These are phyloP conservation scores for Cyberlindnera galapagoensis DNA, from an alignment of 805 yeast species.

Conservation along the genomic window DNA sequence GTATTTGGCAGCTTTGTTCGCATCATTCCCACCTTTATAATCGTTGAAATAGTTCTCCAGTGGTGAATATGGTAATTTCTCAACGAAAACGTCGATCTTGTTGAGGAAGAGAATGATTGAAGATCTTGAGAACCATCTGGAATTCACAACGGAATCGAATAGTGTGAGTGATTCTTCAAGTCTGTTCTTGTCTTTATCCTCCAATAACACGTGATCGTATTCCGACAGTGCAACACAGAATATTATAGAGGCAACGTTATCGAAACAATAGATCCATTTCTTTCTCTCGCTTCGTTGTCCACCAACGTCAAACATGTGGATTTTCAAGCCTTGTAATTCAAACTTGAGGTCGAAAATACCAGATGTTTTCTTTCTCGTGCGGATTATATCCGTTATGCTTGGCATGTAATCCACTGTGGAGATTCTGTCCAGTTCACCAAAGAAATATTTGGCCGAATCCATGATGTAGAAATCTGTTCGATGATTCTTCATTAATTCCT, in stretches of 20 bases:
- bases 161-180: constrained; percentile 76
- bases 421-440: constrained; percentile 60
- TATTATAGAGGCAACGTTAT: constrained; percentile 81
- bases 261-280: constrained; percentile 97
- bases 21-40: constrained; percentile 84
- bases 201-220: constrained; percentile 81
- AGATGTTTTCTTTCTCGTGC: constrained; percentile 88
- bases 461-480: constrained; percentile 71
- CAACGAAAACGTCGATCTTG: constrained; percentile 86
- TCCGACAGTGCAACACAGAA: constrained; percentile 90
- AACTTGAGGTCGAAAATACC: constrained; percentile 84
- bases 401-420: constrained; percentile 60
- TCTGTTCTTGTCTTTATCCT: constrained; percentile 69
- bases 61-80: constrained; percentile 76
- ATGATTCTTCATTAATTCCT: constrained; percentile 47
- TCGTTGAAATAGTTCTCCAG: constrained; percentile 81
- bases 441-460: constrained; percentile 80
- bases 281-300: constrained; percentile 95
- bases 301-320: constrained; percentile 80
- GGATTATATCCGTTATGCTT: constrained; percentile 65
- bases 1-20: constrained; percentile 86
- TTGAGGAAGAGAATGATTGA: constrained; percentile 82
- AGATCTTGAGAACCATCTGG: constrained; percentile 87
- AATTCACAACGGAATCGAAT: constrained; percentile 86
- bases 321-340: constrained; percentile 59